Percentiles rank a stretch among this genome's conserved stretches.
Conservation (phyloP, 495 filamentous ascomycete genomes). For the Haplographium delicatum region DNA sequence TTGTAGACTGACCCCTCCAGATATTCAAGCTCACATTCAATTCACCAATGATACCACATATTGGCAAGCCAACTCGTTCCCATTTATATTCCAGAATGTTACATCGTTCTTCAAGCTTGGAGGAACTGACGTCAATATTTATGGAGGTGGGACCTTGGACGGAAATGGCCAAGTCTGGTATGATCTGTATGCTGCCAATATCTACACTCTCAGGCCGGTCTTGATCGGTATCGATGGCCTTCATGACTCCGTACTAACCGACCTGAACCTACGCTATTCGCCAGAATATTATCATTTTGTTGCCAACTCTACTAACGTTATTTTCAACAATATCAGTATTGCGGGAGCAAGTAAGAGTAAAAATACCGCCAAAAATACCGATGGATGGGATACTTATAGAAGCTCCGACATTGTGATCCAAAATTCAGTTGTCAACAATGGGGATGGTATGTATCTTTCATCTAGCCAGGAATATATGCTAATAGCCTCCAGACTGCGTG, state of each 20-base stretch:
- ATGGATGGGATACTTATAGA: slow-evolving; percentile 68
- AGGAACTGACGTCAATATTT: slow-evolving; percentile 63
- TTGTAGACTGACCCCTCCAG: slow-evolving; percentile 17
- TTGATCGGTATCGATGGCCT: slow-evolving; percentile 59
- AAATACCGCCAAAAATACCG: slow-evolving; percentile 59
- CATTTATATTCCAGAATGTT: slow-evolving; percentile 57
- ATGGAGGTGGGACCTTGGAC: slow-evolving; percentile 56
- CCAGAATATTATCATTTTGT: slow-evolving; percentile 67
- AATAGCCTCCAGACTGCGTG: slow-evolving; percentile 50
- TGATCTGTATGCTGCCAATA: slow-evolving; percentile 51
- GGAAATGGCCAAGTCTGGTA: slow-evolving; percentile 71
- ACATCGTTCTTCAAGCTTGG: slow-evolving; percentile 67
- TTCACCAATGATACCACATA: slow-evolving; percentile 64
- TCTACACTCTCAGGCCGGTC: slow-evolving; percentile 54
- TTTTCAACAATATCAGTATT: slow-evolving; percentile 64
- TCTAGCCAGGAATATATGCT: neutral
- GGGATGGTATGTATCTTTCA: slow-evolving; percentile 45
- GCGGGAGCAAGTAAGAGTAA: slow-evolving; percentile 45
- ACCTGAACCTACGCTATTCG: slow-evolving; percentile 56
- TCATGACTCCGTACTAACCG: slow-evolving; percentile 53
- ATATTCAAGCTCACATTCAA: slow-evolving; percentile 48
- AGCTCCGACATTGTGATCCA: slow-evolving; percentile 59
- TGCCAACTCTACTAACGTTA: slow-evolving; percentile 60
- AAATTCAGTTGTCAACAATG: slow-evolving; percentile 62
- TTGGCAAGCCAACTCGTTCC: slow-evolving; percentile 59